Evolutionary conservation across 2,329 filamentous ascomycete genomes (phyloP).

Genomic region (Cladophialophora exuberans): DNA sequence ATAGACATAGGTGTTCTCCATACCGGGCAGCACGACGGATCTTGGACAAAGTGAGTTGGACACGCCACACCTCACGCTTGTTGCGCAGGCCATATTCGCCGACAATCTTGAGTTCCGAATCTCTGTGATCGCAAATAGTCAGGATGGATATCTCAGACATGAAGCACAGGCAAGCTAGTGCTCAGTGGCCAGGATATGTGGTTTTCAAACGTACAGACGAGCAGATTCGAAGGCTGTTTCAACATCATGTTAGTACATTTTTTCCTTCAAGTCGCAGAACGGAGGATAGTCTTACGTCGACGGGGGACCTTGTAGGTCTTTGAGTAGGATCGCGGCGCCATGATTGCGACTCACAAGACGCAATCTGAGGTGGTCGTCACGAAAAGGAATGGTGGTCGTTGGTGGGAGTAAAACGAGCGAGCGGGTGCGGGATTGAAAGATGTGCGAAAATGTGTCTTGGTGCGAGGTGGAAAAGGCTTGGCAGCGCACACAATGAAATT

Average conservation of each 20-base stretch:
- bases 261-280: constrained; percentile 13
- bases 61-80: constrained; percentile 99
- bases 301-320: constrained; percentile 99
- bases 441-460: too few relatives aligned
- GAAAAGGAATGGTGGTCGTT: constrained; percentile 30
- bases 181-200: constrained; percentile 81
- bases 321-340: constrained; percentile 75
- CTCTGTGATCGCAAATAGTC: constrained; percentile 71
- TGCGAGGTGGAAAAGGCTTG: constrained; percentile 11
- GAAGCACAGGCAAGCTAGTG: constrained; percentile 92
- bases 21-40: constrained; percentile 99
- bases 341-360: constrained; percentile 41
- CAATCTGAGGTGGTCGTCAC: constrained; percentile 35
- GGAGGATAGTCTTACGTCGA: constrained; percentile 62
- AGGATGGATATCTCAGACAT: constrained; percentile 78
- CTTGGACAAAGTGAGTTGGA: constrained; percentile 99
- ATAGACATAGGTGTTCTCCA: constrained; percentile 47
- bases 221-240: constrained; percentile 90
- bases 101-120: constrained; percentile 99
- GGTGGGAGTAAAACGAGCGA: too few relatives aligned
- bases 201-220: constrained; percentile 85
- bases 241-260: constrained; percentile 46
- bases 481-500: constrained; percentile 4
- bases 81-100: constrained; percentile 99
- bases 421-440: too few relatives aligned